Evolutionary conservation across 2,329 filamentous ascomycete species (phyloP), one percentile per base, ranked within the genome.

Genomic region (Cryphonectria parasitica): DNA sequence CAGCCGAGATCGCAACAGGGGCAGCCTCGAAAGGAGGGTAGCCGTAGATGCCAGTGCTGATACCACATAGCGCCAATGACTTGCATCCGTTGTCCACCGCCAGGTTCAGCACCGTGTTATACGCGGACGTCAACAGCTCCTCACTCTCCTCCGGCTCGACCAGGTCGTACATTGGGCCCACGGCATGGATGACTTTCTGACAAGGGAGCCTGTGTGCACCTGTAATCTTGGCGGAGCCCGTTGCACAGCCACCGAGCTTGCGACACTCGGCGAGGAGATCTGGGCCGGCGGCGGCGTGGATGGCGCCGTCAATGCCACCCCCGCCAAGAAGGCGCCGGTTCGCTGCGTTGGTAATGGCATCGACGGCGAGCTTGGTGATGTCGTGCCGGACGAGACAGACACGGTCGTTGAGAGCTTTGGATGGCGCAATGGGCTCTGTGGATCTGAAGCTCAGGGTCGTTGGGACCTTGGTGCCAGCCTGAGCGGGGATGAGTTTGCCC

Each of bases 271-370:
- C 77, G 28, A 90, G 74, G 0, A 98, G 87, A 0, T 80, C 80
- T 0, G 82, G 87, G 0, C 96, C 96, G 0, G 96, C 95, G 56
- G 91, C 94, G 41, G 86, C 81, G 79, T 98, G 96, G 75, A 98
- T 98, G 39, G 94, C 92, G 56, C 91, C 92, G 77, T 95, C 92
- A 22, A 98, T 94, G 49, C 96, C 96, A n/a, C 94, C 94, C 67
- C 96, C 96, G 68, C 95, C 94, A 0, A 92, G 85, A 0, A 98
- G 88, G 1, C 86, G 87, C 13, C 81, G 82, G 80, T 98, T 98
- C 61, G 96, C 95, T 0, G 96, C 95, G 79, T 98, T 98, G 79
- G 98, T 95, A 75, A 98, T 96, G 74, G 92, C 91, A 77, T 94
- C 93, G 62, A 94, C 86, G 43, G 86, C 79, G 4, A 98, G 88